phyloP scores from a whole-genome alignment of 1,139 yeast genomes.

The Arxiozyma bovina region DNA sequence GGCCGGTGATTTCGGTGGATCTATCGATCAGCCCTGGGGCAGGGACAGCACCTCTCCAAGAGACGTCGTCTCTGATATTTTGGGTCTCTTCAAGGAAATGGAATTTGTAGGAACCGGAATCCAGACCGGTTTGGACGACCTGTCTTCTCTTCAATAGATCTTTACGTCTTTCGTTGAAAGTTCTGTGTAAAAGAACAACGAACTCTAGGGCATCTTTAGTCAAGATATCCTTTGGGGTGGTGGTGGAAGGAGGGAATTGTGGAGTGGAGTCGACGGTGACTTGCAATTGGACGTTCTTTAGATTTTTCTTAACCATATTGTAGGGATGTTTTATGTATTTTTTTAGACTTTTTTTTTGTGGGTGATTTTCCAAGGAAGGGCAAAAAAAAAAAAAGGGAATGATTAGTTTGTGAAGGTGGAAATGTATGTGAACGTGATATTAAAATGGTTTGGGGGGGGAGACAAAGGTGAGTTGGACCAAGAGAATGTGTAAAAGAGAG shows the following conservation, averaged over 20 bases:
- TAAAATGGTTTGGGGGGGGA: too few relatives aligned
- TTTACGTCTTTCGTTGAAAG: conserved; percentile 54
- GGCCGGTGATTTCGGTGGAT: conserved; percentile 84
- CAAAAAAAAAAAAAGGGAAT: too few relatives aligned
- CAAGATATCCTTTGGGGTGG: conserved; percentile 39
- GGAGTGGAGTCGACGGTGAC: conserved; percentile 56
- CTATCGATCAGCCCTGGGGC: conserved; percentile 63
- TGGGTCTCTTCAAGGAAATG: conserved; percentile 61
- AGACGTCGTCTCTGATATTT: conserved; percentile 57
- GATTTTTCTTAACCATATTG: conserved; percentile 25
- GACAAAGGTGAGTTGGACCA: too few relatives aligned
- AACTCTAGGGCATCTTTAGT: conserved; percentile 58
- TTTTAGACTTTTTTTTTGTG: not conserved
- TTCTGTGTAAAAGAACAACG: conserved; percentile 62
- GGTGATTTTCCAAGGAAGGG: too few relatives aligned
- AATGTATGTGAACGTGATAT: too few relatives aligned
- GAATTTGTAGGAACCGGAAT: conserved; percentile 45
- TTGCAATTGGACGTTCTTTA: conserved; percentile 56
- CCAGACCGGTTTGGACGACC: conserved; percentile 49
- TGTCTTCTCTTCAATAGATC: conserved; percentile 54
- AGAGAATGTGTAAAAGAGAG: too few relatives aligned
- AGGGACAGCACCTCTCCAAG: conserved; percentile 62
- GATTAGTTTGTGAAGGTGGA: too few relatives aligned
- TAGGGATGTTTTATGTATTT: too few relatives aligned
- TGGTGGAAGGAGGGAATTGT: conserved; percentile 47